Percentiles rank a stretch among this genome's conserved stretches.
phyloP scores from a whole-genome alignment of 148 eudicot genomes.

The Limonium bicolor region DNA sequence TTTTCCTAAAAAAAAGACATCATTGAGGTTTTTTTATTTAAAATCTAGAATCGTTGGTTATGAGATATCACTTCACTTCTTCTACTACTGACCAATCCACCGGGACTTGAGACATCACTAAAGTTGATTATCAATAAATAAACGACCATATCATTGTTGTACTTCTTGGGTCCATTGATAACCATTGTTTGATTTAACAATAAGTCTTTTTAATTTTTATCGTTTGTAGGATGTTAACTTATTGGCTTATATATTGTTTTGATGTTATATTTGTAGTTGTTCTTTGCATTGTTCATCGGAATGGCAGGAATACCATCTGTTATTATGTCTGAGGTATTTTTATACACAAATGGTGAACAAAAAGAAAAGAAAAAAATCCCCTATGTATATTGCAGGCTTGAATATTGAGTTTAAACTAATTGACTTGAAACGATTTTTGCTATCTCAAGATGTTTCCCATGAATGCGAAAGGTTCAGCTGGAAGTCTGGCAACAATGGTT shows the following conservation, averaged over 20 bases:
- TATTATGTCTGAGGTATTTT: constrained; percentile 27
- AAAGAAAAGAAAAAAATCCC: not conserved
- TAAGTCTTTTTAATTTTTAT: constrained; percentile 1
- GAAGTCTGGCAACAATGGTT: constrained; percentile 19
- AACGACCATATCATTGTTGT: too few species aligned
- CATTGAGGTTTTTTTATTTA: too few species aligned
- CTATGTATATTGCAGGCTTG: not conserved
- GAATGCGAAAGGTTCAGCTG: constrained; percentile 24
- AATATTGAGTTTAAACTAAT: not conserved
- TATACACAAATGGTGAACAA: not conserved
- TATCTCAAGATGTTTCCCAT: constrained; percentile 18
- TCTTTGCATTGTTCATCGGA: constrained; percentile 17
- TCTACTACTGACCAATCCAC: not conserved
- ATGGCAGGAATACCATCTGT: constrained; percentile 23
- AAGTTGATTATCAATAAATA: not conserved
- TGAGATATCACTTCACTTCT: too few species aligned
- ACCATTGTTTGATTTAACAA: too few species aligned
- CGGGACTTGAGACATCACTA: not conserved
- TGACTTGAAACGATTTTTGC: not conserved
- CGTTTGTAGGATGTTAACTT: constrained; percentile 15
- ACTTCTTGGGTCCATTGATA: too few species aligned
- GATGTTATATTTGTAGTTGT: too few species aligned
- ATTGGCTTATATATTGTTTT: too few species aligned
- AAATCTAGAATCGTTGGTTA: too few species aligned
- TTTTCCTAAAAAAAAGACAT: too few species aligned